Evolutionary conservation across 768 basidiomycete genomes (phyloP).

Genomic region (Sporobolomyces roseus): DNA sequence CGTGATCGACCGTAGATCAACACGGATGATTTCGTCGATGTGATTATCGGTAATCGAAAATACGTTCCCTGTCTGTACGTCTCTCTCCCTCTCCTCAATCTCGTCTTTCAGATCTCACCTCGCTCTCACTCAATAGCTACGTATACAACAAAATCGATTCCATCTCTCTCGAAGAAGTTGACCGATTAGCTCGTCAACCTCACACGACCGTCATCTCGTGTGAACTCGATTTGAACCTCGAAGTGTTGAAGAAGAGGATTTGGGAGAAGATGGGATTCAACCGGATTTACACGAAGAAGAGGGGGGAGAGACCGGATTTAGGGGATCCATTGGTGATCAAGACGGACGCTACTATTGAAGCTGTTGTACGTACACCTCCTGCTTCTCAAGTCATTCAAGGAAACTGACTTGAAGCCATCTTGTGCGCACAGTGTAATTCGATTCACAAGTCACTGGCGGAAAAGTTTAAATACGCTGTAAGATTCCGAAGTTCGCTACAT

Average conservation of each 20-base stretch:
- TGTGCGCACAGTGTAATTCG: conserved; percentile 19
- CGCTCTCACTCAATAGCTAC: background rate
- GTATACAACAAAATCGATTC: conserved; percentile 74
- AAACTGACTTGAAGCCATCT: background rate
- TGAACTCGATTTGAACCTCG: conserved; percentile 78
- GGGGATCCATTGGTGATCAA: conserved; percentile 78
- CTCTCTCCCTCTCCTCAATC: background rate
- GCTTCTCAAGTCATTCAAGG: background rate
- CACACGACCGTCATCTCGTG: conserved; percentile 93
- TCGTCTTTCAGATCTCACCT: background rate
- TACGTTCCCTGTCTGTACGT: conserved; percentile 34
- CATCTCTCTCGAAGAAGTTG: conserved; percentile 57
- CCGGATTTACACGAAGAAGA: conserved; percentile 86
- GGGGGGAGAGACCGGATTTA: conserved; percentile 89
- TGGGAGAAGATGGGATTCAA: conserved; percentile 48
- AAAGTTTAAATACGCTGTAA: conserved; percentile 86
- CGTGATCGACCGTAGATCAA: conserved; percentile 61
- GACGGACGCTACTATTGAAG: conserved; percentile 85
- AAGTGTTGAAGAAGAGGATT: conserved; percentile 52
- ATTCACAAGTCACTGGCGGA: conserved; percentile 65
- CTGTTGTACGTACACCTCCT: conserved; percentile 17
- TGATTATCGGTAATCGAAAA: conserved; percentile 80
- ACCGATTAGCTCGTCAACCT: conserved; percentile 74
- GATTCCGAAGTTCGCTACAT: background rate
- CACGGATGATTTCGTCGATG: conserved; percentile 95